phyloP scores from a whole-genome alignment of 768 basidiomycete genomes.

The Amanita pallidorosea region DNA sequence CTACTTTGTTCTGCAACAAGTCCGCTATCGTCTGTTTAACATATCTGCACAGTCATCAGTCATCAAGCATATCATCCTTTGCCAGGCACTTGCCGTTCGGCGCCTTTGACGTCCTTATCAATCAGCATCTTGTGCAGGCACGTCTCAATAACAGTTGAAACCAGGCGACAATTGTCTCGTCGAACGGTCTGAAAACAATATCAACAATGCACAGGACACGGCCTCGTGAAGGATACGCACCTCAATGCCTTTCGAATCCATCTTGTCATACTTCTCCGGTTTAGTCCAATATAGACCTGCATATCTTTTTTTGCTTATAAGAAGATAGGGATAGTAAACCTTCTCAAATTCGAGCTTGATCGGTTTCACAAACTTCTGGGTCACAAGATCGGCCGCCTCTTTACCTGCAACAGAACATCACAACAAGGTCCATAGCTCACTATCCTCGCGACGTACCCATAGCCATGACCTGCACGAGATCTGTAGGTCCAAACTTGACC shows the following conservation, averaged over 20 bases:
- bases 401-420: conserved; percentile 41
- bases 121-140: conserved; percentile 98
- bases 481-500: conserved; percentile 90
- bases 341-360: conserved; percentile 99
- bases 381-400: conserved; percentile 89
- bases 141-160: conserved; percentile 96
- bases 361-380: conserved; percentile 83
- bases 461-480: conserved; percentile 81
- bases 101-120: conserved; percentile 86
- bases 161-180: conserved; percentile 96
- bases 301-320: conserved; percentile 98
- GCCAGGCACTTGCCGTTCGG: conserved; percentile 63
- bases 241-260: conserved; percentile 99
- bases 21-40: conserved; percentile 91
- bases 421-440: neutral
- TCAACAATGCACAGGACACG: neutral
- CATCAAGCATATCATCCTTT: neutral
- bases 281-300: conserved; percentile 98
- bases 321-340: conserved; percentile 95
- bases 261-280: conserved; percentile 93
- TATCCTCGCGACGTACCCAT: conserved; percentile 46
- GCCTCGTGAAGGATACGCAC: conserved; percentile 27
- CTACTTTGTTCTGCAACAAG: conserved; percentile 90
- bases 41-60: conserved; percentile 43
- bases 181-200: conserved; percentile 69